phyloP scores from a whole-genome alignment of 2,329 filamentous ascomycete species.

The Geosmithia morbida region DNA sequence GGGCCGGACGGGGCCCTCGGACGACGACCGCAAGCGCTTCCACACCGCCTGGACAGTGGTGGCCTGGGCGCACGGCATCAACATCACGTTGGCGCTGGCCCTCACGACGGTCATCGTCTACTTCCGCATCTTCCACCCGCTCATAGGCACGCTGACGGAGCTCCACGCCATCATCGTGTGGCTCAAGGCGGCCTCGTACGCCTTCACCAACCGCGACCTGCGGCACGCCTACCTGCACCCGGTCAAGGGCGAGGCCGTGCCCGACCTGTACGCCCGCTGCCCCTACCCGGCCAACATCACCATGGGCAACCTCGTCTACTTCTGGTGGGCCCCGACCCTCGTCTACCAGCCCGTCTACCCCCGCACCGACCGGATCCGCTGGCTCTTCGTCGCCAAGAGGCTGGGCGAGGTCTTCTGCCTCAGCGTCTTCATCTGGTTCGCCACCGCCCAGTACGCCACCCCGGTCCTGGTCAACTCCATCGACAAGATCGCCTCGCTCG shows the following conservation, averaged over 20 bases:
- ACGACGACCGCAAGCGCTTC: conserved; percentile 51
- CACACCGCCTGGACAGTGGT: conserved; percentile 66
- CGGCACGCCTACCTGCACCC: conserved; percentile 82
- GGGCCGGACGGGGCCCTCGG: conserved; percentile 31
- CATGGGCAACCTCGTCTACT: conserved; percentile 75
- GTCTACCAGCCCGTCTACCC: conserved; percentile 97
- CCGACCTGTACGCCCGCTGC: conserved; percentile 67
- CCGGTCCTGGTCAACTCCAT: conserved; percentile 83
- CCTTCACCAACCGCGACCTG: conserved; percentile 90
- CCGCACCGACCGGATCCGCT: conserved; percentile 65
- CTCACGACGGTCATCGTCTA: conserved; percentile 81
- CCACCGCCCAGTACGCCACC: conserved; percentile 84
- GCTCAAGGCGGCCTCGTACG: conserved; percentile 92
- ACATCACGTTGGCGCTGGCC: conserved; percentile 67
- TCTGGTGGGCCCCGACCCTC: conserved; percentile 95
- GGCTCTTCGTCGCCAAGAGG: conserved; percentile 77
- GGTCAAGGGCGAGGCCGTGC: conserved; percentile 51
- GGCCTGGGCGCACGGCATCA: conserved; percentile 67
- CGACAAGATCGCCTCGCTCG: conserved; percentile 68
- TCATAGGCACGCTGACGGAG: conserved; percentile 84
- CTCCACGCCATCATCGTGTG: conserved; percentile 89
- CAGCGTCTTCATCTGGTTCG: conserved; percentile 86
- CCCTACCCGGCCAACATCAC: conserved; percentile 90
- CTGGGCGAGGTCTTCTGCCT: conserved; percentile 64
- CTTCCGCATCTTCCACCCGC: conserved; percentile 79